phyloP scores from a whole-genome alignment of 1,139 yeast genomes.

The Geotrichum cucujoidarum region DNA sequence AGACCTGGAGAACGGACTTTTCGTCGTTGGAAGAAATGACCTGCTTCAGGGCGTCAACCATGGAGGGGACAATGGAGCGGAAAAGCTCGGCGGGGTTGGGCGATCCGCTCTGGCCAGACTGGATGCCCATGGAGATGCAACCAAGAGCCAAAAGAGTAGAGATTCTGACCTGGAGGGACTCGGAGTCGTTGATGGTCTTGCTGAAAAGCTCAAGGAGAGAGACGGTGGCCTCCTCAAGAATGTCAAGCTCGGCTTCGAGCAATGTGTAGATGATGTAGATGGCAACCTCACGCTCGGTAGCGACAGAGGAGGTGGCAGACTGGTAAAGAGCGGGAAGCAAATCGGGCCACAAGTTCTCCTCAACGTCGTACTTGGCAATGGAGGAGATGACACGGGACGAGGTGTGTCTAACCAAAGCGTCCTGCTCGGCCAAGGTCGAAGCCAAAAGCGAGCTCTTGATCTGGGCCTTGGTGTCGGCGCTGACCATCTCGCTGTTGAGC shows the following conservation, averaged over 20 bases:
- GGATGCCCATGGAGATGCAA: slow-evolving; percentile 63
- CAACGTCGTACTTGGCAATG: slow-evolving; percentile 73
- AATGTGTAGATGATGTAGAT: slow-evolving; percentile 73
- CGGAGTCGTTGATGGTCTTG: slow-evolving; percentile 58
- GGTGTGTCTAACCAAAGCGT: slow-evolving; percentile 77
- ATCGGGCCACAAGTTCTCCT: slow-evolving; percentile 65
- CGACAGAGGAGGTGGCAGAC: slow-evolving; percentile 56
- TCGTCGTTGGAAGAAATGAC: slow-evolving; percentile 67
- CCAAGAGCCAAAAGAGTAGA: slow-evolving; percentile 82
- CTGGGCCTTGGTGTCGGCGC: slow-evolving; percentile 47
- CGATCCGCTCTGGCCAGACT: slow-evolving; percentile 43
- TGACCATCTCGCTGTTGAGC: slow-evolving; percentile 40
- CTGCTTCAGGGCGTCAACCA: slow-evolving; percentile 77
- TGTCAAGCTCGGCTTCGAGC: slow-evolving; percentile 62
- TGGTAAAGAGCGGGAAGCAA: slow-evolving; percentile 66
- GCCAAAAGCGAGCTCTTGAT: slow-evolving; percentile 66
- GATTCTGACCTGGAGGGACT: slow-evolving; percentile 67
- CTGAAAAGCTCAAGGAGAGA: slow-evolving; percentile 69
- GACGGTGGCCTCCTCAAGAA: slow-evolving; percentile 55
- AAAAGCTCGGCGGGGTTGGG: slow-evolving; percentile 54
- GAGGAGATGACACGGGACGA: slow-evolving; percentile 85
- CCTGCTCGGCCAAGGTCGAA: slow-evolving; percentile 60
- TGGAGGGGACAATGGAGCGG: slow-evolving; percentile 65
- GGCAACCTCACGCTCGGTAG: slow-evolving; percentile 74
- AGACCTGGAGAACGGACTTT: slow-evolving; percentile 67